phyloP scores from a whole-genome alignment of 495 filamentous ascomycete species.

The Penicillium mononematosum region DNA sequence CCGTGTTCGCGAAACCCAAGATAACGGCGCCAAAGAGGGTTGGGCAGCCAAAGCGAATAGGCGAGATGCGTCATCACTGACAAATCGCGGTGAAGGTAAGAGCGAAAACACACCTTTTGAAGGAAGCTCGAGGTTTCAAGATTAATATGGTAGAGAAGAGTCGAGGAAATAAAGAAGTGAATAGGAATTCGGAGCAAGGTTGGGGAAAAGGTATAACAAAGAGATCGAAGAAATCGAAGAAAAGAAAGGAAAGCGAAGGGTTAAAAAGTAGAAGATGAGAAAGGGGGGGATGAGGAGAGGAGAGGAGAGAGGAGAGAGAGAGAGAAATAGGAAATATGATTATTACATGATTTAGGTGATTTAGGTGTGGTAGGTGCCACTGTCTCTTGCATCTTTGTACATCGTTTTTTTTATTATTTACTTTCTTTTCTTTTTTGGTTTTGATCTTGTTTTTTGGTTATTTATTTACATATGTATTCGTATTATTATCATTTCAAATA shows the following conservation, averaged over 20 bases:
- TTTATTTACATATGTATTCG: no score
- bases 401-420: constrained; percentile 17
- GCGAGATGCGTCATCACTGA: constrained; percentile 4
- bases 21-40: neutral
- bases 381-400: constrained; percentile 17
- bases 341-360: constrained; percentile 4
- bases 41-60: constrained; percentile 3
- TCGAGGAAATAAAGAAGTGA: constrained; percentile 6
- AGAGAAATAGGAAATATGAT: constrained; percentile 6
- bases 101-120: neutral
- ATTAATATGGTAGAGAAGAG: constrained; percentile 5
- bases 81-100: constrained; percentile 6
- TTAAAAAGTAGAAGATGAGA: constrained; percentile 15
- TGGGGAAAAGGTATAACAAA: neutral
- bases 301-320: constrained; percentile 8
- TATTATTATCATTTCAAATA: neutral
- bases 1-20: neutral
- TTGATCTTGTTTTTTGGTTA: neutral
- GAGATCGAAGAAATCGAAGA: constrained; percentile 2
- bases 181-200: constrained; percentile 6
- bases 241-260: constrained; percentile 14
- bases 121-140: neutral
- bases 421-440: neutral
- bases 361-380: constrained; percentile 37
- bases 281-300: constrained; percentile 8